Conservation (phyloP, 1,284 basidiomycete genomes). For the Cryptococcus maquisensis region DNA sequence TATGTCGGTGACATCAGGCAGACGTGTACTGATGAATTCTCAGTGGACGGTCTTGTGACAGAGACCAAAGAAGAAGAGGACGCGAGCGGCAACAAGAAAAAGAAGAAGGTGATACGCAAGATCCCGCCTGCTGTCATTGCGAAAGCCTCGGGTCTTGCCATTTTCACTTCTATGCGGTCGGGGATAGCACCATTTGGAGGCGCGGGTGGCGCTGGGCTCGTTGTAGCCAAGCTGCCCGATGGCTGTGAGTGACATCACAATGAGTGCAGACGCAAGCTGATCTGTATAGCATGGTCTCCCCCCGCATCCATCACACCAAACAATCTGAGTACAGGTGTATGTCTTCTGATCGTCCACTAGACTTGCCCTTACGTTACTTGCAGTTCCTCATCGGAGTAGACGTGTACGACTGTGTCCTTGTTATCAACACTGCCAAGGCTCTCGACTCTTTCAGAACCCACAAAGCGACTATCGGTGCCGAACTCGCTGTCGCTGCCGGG, state of each 20-base stretch:
- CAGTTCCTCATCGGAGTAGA: conserved; percentile 50
- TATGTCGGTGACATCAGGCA: conserved; percentile 17
- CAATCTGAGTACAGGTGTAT: conserved; percentile 49
- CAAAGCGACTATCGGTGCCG: conserved; percentile 54
- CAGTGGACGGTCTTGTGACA: conserved; percentile 41
- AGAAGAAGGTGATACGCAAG: conserved; percentile 51
- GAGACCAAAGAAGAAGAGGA: conserved; percentile 29
- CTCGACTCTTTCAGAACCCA: conserved; percentile 53
- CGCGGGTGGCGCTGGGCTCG: conserved; percentile 52
- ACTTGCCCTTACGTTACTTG: background rate
- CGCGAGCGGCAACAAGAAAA: conserved; percentile 31
- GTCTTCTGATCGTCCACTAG: conserved; percentile 2
- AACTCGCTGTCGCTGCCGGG: conserved; percentile 53
- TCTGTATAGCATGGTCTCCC: conserved; percentile 51
- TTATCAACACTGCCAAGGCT: conserved; percentile 52
- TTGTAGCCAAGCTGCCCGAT: conserved; percentile 49
- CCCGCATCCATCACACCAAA: conserved; percentile 54
- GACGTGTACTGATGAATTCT: conserved; percentile 3
- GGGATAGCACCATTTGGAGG: conserved; percentile 56
- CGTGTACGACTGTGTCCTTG: conserved; percentile 51
- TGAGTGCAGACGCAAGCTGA: background rate
- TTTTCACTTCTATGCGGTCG: conserved; percentile 53
- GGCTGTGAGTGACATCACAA: conserved; percentile 40
- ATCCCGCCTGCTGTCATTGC: conserved; percentile 53
- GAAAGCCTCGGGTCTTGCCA: conserved; percentile 50